Evolutionary conservation across 2,329 filamentous ascomycete species (phyloP).

Genomic region (Pyrenophora tritici-repentis): DNA sequence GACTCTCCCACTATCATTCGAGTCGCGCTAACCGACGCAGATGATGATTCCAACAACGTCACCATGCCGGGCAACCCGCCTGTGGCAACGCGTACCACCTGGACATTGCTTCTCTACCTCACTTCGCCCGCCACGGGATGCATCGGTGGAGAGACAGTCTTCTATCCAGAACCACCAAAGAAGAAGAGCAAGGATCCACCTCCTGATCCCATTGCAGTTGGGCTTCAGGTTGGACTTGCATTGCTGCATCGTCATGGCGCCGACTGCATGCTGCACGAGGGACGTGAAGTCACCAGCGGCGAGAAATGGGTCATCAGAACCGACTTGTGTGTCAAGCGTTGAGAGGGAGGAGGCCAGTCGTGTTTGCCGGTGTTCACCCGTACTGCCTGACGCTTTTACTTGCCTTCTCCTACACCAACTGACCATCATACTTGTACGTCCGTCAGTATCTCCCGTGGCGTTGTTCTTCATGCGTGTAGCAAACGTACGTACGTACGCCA

Average conservation of each 20-base stretch:
- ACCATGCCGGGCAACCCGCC: conserved; percentile 53
- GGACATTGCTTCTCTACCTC: conserved; percentile 88
- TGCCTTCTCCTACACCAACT: no score
- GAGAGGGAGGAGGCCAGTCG: conserved; percentile 1
- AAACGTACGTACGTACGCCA: no score
- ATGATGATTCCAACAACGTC: conserved; percentile 84
- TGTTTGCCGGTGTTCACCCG: no score
- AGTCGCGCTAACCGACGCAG: conserved; percentile 41
- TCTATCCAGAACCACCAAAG: conserved; percentile 69
- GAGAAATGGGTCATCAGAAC: conserved; percentile 93
- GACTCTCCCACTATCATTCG: background rate
- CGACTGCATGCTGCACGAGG: conserved; percentile 88
- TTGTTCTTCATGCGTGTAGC: no score
- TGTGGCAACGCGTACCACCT: conserved; percentile 73
- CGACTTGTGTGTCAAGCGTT: conserved; percentile 72
- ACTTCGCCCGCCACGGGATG: conserved; percentile 77
- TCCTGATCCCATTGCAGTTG: conserved; percentile 70
- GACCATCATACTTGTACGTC: no score
- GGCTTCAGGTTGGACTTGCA: conserved; percentile 81
- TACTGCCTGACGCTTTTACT: no score
- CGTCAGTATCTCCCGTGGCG: no score
- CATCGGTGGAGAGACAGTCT: conserved; percentile 85
- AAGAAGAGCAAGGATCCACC: conserved; percentile 47
- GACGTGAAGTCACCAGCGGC: conserved; percentile 74
- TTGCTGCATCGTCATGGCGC: conserved; percentile 87